phyloP scores from a whole-genome alignment of 768 basidiomycete species.

The Leccinum sublutescens region DNA sequence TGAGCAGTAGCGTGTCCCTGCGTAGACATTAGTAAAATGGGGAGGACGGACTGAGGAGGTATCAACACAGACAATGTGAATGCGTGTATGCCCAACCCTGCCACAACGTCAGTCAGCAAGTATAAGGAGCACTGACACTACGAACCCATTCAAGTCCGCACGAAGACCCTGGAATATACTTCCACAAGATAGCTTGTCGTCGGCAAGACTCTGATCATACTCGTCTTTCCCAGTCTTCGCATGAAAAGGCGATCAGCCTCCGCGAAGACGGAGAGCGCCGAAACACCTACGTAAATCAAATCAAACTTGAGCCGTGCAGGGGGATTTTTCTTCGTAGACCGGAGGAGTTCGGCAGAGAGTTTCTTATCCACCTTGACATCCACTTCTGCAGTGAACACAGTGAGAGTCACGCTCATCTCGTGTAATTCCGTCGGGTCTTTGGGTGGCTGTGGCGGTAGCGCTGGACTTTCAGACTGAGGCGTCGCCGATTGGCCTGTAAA shows the following conservation, averaged over 20 bases:
- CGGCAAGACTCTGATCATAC: constrained; percentile 68
- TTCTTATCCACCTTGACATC: constrained; percentile 65
- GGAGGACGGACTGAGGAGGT: not conserved
- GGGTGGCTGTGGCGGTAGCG: constrained; percentile 10
- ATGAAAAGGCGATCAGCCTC: constrained; percentile 4
- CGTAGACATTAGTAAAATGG: not conserved
- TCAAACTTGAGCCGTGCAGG: constrained; percentile 73
- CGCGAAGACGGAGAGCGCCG: not conserved
- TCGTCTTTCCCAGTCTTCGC: constrained; percentile 77
- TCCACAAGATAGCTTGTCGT: constrained; percentile 65
- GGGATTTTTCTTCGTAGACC: constrained; percentile 95
- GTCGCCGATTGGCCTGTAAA: constrained; percentile 18
- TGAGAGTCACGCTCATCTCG: constrained; percentile 29
- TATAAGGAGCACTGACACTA: not conserved
- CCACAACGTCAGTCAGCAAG: not conserved
- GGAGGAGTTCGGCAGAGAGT: constrained; percentile 67
- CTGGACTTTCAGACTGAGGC: constrained; percentile 11
- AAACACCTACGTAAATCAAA: constrained; percentile 61
- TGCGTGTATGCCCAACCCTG: constrained; percentile 12
- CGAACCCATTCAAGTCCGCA: constrained; percentile 81
- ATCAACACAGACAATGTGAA: constrained; percentile 12
- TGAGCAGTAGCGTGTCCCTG: constrained; percentile 14
- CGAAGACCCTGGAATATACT: constrained; percentile 86
- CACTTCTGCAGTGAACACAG: constrained; percentile 40
- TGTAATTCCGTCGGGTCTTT: constrained; percentile 28